phyloP scores from a whole-genome alignment of 31 red algal genomes.

The Odonthalia washingtoniensis region DNA sequence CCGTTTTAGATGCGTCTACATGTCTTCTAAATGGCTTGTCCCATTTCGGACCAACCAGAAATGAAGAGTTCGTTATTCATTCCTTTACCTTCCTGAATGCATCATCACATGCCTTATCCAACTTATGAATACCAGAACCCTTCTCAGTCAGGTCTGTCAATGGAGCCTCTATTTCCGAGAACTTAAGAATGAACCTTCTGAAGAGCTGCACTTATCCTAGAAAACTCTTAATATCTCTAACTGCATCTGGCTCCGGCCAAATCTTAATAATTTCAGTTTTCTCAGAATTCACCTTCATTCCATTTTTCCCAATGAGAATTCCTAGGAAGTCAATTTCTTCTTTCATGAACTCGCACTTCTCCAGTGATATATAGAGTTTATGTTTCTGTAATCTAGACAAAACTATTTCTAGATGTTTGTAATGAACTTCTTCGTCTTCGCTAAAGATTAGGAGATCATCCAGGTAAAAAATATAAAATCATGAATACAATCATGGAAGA shows the following conservation, averaged over 20 bases:
- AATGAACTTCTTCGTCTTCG: neutral
- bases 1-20: neutral
- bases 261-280: neutral
- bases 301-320: neutral
- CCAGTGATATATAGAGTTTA: conserved; percentile 4
- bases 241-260: neutral
- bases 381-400: neutral
- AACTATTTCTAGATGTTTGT: neutral
- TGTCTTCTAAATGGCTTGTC: neutral
- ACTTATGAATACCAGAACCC: neutral
- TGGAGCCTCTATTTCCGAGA: neutral
- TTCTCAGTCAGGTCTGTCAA: neutral
- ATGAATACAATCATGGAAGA: conserved; percentile 21
- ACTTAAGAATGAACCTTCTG: neutral
- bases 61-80: neutral
- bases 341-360: neutral
- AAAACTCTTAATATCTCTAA: neutral
- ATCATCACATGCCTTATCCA: neutral
- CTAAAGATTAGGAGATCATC: conserved; percentile 5
- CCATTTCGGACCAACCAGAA: neutral
- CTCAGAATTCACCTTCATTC: neutral
- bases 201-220: neutral
- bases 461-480: conserved; percentile 4
- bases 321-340: neutral
- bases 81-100: neutral